Evolutionary conservation across 2,329 filamentous ascomycete species (phyloP).

Genomic region (Tolypocladium guangdongense): DNA sequence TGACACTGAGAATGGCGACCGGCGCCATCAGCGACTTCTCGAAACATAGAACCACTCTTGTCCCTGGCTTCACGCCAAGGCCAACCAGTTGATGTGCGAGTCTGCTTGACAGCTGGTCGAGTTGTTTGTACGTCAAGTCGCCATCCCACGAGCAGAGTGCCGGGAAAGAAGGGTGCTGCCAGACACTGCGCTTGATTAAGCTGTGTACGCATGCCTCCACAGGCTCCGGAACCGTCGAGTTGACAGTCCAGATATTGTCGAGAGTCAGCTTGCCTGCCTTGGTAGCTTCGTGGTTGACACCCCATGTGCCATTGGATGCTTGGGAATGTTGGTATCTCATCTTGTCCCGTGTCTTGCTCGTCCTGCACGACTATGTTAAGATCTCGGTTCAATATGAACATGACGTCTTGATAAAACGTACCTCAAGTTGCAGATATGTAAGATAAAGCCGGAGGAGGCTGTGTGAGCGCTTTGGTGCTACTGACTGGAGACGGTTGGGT

Average conservation of each 20-base stretch:
- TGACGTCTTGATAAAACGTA: background rate
- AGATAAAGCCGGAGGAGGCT: background rate
- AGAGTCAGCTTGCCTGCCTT: background rate
- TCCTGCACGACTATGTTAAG: background rate
- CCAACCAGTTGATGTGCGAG: conserved; percentile 6
- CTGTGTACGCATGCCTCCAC: conserved; percentile 25
- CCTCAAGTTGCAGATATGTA: background rate
- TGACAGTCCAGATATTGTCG: conserved; percentile 6
- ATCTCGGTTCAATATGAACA: background rate
- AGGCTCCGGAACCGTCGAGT: conserved; percentile 5
- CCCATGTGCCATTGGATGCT: background rate
- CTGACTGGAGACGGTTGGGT: background rate
- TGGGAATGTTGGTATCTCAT: conserved; percentile 2
- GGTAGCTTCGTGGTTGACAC: background rate
- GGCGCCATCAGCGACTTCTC: conserved; percentile 12
- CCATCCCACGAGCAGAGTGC: conserved; percentile 35
- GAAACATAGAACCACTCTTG: conserved; percentile 10
- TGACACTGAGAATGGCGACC: conserved; percentile 11
- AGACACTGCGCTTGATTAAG: conserved; percentile 24
- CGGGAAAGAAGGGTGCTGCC: conserved; percentile 16
- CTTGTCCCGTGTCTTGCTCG: background rate
- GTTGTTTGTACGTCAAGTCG: conserved; percentile 26
- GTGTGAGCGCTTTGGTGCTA: background rate
- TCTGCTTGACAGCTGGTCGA: conserved; percentile 10
- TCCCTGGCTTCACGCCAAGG: conserved; percentile 15